phyloP scores from a whole-genome alignment of 768 basidiomycete genomes.

The Fomitopsis pulvina region DNA sequence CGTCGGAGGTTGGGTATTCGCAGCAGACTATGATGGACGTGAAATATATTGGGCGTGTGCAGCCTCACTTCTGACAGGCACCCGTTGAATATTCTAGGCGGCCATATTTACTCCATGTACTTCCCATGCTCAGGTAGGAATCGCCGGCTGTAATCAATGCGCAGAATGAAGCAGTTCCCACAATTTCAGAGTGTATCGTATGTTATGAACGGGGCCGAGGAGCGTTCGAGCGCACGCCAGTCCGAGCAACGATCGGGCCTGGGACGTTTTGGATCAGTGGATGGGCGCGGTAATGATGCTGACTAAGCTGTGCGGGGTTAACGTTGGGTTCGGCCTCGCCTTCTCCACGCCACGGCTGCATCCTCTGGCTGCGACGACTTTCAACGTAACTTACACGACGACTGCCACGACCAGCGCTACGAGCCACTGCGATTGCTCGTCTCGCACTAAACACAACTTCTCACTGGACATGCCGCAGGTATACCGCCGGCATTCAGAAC shows the following conservation, averaged over 20 bases:
- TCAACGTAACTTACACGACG: background rate
- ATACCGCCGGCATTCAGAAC: constrained; percentile 22
- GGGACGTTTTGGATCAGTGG: too few relatives aligned
- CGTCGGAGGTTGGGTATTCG: background rate
- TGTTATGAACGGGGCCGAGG: too few relatives aligned
- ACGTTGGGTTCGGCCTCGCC: background rate
- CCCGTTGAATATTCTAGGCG: too few relatives aligned
- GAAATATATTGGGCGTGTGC: too few relatives aligned
- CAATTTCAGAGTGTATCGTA: too few relatives aligned
- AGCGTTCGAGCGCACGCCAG: too few relatives aligned
- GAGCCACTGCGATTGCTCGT: background rate
- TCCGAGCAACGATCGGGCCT: too few relatives aligned
- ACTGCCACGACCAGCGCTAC: background rate
- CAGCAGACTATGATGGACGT: constrained; percentile 1
- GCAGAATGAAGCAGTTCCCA: too few relatives aligned
- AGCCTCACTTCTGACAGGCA: too few relatives aligned
- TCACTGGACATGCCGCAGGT: constrained; percentile 21
- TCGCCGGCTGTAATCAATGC: too few relatives aligned
- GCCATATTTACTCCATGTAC: too few relatives aligned
- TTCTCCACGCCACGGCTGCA: background rate
- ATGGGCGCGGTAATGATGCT: background rate
- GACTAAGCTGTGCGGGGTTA: background rate
- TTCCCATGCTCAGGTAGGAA: too few relatives aligned
- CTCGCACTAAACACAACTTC: background rate
- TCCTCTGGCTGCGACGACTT: background rate